Conservation (phyloP, 2,329 filamentous ascomycete genomes). For the Phaeosphaeria sp. region DNA sequence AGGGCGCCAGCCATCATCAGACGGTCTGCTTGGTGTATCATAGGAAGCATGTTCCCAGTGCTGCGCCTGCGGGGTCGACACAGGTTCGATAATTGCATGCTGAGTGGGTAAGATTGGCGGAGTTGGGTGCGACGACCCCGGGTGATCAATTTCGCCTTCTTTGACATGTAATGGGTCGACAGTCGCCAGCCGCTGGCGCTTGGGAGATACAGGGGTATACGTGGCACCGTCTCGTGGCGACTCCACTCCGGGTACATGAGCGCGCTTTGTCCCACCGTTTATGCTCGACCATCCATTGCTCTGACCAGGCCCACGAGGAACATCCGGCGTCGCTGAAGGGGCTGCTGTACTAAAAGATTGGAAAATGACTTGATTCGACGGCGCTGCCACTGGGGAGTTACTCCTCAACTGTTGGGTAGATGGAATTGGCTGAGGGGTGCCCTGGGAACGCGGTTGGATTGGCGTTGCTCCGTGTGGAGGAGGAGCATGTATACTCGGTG, state of each 20-base stretch:
- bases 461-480: background rate
- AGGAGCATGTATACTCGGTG: background rate
- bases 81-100: slow-evolving; percentile 33
- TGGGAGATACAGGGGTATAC: slow-evolving; percentile 50
- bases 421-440: background rate
- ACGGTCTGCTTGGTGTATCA: slow-evolving; percentile 35
- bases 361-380: slow-evolving; percentile 5
- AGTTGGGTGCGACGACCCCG: slow-evolving; percentile 2
- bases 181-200: slow-evolving; percentile 53
- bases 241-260: slow-evolving; percentile 44
- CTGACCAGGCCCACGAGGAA: slow-evolving; percentile 23
- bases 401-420: background rate
- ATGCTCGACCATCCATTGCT: slow-evolving; percentile 53
- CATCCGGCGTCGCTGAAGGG: slow-evolving; percentile 20
- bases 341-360: slow-evolving; percentile 8
- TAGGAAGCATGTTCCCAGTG: slow-evolving; percentile 34
- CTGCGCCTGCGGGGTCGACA: slow-evolving; percentile 30
- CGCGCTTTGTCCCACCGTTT: slow-evolving; percentile 52
- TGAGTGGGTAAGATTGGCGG: slow-evolving; percentile 36
- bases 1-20: slow-evolving; percentile 42
- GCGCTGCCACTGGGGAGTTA: background rate
- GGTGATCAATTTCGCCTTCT: background rate
- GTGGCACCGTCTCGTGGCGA: slow-evolving; percentile 30
- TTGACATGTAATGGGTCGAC: slow-evolving; percentile 34
- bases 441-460: background rate